phyloP scores from a whole-genome alignment of 78 protist genomes.

The slime mould (Dictyostelium discoideum) region DNA sequence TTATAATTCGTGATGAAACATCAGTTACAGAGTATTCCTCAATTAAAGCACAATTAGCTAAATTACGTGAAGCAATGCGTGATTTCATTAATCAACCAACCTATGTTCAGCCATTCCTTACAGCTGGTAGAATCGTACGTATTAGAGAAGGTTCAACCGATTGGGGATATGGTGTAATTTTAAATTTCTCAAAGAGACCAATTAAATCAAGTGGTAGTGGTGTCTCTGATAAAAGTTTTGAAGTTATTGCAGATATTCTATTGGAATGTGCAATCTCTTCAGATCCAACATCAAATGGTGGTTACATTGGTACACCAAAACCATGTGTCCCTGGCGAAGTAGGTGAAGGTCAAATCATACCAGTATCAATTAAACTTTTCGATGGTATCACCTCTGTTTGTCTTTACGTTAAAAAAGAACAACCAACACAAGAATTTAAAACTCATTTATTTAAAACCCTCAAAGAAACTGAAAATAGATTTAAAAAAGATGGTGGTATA shows the following conservation, averaged over 20 bases:
- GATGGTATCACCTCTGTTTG: conserved; percentile 66
- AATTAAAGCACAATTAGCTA: conserved; percentile 15
- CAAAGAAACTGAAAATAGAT: conserved; percentile 59
- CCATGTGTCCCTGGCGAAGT: conserved; percentile 31
- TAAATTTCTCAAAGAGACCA: conserved; percentile 82
- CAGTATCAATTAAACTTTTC: conserved; percentile 63
- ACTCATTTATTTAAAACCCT: conserved; percentile 44
- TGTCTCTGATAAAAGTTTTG: conserved; percentile 69
- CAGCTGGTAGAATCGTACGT: conserved; percentile 91
- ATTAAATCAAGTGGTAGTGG: background rate
- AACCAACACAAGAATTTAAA: conserved; percentile 33
- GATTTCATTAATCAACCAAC: conserved; percentile 75
- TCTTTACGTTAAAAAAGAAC: conserved; percentile 50
- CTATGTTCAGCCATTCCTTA: conserved; percentile 85
- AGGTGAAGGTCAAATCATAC: conserved; percentile 63
- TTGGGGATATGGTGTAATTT: conserved; percentile 94
- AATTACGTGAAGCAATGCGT: conserved; percentile 72
- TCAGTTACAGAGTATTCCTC: conserved; percentile 45
- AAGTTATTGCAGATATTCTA: conserved; percentile 76
- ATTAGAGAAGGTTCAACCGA: conserved; percentile 61
- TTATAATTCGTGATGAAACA: conserved; percentile 46
- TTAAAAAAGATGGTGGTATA: conserved; percentile 79
- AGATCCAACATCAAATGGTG: background rate
- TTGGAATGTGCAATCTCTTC: conserved; percentile 4
- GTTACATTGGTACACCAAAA: conserved; percentile 17